These are phyloP conservation scores for Corchorus capsularis DNA, from an alignment of 345 rosid species.

Conservation along the genomic window DNA sequence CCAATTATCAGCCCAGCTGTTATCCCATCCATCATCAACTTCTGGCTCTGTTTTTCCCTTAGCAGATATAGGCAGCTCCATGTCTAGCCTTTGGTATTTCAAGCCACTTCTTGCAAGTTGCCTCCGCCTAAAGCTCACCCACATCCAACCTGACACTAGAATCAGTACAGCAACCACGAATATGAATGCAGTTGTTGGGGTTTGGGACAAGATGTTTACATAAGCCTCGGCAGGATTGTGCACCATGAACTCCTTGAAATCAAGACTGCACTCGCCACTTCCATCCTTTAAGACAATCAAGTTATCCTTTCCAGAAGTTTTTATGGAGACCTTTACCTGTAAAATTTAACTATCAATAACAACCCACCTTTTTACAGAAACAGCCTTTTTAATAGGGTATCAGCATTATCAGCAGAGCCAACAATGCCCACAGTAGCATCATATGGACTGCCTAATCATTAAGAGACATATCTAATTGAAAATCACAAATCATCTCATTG, in stretches of 20 bases:
- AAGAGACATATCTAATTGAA: too few species aligned
- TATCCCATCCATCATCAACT: conserved; percentile 65
- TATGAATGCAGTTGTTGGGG: conserved; percentile 33
- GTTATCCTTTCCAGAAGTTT: conserved; percentile 34
- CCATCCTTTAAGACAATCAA: conserved; percentile 45
- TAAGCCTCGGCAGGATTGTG: conserved; percentile 37
- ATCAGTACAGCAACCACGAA: conserved; percentile 43
- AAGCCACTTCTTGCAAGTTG: conserved; percentile 24
- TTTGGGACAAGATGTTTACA: conserved; percentile 34
- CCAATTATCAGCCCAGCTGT: conserved; percentile 83
- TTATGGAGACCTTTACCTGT: conserved; percentile 65
- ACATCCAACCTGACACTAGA: conserved; percentile 48
- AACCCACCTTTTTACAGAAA: conserved; percentile 1
- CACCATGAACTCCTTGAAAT: conserved; percentile 50
- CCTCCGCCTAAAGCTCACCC: conserved; percentile 41
- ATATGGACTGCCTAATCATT: neutral
- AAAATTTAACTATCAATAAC: conserved; percentile 2
- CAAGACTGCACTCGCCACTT: conserved; percentile 61
- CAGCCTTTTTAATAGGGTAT: neutral
- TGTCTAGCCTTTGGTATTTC: conserved; percentile 66
- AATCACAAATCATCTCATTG: neutral
- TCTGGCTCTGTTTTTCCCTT: conserved; percentile 33
- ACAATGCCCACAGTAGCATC: neutral
- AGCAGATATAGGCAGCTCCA: conserved; percentile 56
- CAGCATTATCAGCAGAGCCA: neutral